A percentile compares a stretch with the other conserved stretches of the same genome.
Conservation (phyloP, 2,329 filamentous ascomycete genomes). For the Aureobasidium sp. region DNA sequence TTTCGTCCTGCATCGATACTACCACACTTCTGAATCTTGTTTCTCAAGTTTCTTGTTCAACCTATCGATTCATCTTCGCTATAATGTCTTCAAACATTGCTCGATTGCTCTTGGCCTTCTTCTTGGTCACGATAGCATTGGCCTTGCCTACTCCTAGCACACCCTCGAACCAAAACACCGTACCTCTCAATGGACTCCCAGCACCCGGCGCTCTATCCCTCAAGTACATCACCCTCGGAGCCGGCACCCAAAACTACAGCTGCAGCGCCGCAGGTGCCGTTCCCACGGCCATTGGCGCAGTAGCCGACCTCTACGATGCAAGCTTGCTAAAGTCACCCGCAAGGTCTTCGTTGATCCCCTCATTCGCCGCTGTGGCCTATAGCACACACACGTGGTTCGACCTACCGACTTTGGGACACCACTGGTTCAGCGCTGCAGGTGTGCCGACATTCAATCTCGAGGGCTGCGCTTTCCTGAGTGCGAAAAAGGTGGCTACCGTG, state of each 20-base stretch:
- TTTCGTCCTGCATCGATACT: neutral
- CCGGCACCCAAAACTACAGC: conserved; percentile 64
- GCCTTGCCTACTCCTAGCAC: neutral
- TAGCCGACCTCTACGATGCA: conserved; percentile 40
- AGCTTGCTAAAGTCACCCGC: conserved; percentile 33
- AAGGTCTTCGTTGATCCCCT: neutral
- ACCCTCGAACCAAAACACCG: neutral
- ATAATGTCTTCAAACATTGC: conserved; percentile 4
- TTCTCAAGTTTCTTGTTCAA: neutral
- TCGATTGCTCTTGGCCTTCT: conserved; percentile 1
- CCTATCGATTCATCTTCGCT: neutral
- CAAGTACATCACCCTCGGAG: conserved; percentile 50
- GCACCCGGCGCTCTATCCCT: conserved; percentile 15
- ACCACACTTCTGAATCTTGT: neutral
- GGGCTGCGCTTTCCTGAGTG: conserved; percentile 37
- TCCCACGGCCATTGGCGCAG: conserved; percentile 37
- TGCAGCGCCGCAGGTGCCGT: conserved; percentile 36
- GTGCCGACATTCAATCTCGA: conserved; percentile 56
- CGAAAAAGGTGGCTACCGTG: conserved; percentile 44
- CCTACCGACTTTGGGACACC: conserved; percentile 46
- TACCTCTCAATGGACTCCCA: conserved; percentile 14
- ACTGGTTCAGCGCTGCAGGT: conserved; percentile 55
- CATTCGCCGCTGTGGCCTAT: conserved; percentile 4
- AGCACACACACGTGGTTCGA: conserved; percentile 4
- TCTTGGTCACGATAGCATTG: neutral